phyloP scores from a whole-genome alignment of 352 stramenopile species.

The Phytophthora sansomeana region DNA sequence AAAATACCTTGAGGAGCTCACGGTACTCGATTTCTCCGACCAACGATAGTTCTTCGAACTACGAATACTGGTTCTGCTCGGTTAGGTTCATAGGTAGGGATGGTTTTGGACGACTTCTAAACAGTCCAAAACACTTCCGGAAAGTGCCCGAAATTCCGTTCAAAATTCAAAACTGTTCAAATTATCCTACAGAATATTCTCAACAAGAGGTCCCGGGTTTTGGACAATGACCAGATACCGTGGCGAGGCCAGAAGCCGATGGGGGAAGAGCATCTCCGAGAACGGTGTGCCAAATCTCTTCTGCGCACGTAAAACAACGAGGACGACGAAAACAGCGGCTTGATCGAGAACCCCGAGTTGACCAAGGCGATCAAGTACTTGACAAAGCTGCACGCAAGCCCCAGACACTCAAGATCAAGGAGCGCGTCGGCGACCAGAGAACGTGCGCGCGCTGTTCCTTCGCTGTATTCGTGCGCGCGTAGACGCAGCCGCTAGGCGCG shows the following conservation, averaged over 20 bases:
- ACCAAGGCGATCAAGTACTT: conserved; percentile 1
- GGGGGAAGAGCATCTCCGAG: not conserved
- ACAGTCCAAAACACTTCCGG: conserved; percentile 1
- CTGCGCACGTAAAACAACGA: not conserved
- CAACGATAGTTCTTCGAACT: too few species aligned
- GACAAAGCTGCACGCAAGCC: not conserved
- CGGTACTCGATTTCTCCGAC: too few species aligned
- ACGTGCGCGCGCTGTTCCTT: too few species aligned
- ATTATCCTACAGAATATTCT: not conserved
- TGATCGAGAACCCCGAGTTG: not conserved
- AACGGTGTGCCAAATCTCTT: not conserved
- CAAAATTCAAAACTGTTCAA: conserved; percentile 4
- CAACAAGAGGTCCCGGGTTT: not conserved
- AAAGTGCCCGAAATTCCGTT: conserved; percentile 1
- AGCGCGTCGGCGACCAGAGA: too few species aligned
- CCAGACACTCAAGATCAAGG: not conserved
- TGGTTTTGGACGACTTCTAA: conserved; percentile 2
- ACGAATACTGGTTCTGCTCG: too few species aligned
- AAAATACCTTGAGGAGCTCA: too few species aligned
- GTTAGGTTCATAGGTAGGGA: not conserved
- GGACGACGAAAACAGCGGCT: not conserved
- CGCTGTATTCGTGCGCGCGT: too few species aligned
- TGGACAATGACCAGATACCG: not conserved
- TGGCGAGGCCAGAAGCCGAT: not conserved
- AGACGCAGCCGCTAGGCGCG: too few species aligned